A percentile compares a stretch with the other conserved stretches of the same genome.
These are phyloP conservation scores for Talinum fruticosum DNA, from an alignment of 148 eudicot species.

Conservation along the genomic window DNA sequence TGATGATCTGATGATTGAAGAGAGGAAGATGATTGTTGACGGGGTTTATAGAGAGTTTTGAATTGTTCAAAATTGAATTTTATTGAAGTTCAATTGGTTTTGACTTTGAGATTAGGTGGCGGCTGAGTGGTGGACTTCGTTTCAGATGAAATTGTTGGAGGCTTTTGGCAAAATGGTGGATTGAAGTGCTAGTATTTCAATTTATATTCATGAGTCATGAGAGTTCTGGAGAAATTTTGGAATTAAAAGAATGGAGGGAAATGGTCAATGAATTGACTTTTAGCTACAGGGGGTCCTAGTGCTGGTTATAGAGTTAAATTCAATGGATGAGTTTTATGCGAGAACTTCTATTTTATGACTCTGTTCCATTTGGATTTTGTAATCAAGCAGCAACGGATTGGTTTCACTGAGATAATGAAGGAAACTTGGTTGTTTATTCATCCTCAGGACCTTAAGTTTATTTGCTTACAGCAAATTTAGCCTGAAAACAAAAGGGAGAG, in stretches of 20 bases:
- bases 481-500: not conserved
- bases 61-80: not conserved
- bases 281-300: not conserved
- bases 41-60: not conserved
- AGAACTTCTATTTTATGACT: not conserved
- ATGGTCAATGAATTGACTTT: conserved; percentile 1
- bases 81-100: conserved; percentile 5
- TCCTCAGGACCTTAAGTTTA: not conserved
- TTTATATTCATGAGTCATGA: not conserved
- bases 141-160: conserved; percentile 12
- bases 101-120: conserved; percentile 19
- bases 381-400: not conserved
- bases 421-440: not conserved
- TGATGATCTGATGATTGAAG: not conserved
- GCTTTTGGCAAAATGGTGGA: not conserved
- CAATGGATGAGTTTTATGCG: not conserved
- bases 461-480: not conserved
- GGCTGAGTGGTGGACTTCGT: conserved; percentile 13
- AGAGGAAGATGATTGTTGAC: not conserved
- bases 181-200: not conserved
- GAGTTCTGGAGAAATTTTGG: not conserved
- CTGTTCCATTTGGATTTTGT: not conserved
- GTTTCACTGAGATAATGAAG: not conserved
- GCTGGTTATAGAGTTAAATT: not conserved
- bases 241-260: not conserved